These are phyloP conservation scores for Eucalyptus brandiana DNA, from an alignment of 345 rosid species.

Conservation along the genomic window DNA sequence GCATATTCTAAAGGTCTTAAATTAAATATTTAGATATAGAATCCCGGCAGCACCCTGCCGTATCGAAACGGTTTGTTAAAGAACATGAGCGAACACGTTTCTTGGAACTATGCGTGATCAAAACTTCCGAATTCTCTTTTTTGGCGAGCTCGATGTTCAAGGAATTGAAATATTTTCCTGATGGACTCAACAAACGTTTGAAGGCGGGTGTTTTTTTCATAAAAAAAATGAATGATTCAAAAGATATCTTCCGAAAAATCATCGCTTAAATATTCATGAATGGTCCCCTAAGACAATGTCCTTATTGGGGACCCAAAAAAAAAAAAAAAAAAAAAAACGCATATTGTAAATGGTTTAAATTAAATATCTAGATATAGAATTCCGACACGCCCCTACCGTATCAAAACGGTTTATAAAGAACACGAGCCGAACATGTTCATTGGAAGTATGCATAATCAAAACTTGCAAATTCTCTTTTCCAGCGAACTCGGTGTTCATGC, in stretches of 20 bases:
- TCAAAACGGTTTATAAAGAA: background rate
- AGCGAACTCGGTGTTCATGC: background rate
- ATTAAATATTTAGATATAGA: background rate
- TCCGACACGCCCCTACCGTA: rapidly evolving
- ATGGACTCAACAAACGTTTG: background rate
- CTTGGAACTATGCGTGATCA: background rate
- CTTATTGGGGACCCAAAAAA: rapidly evolving
- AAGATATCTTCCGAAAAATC: background rate
- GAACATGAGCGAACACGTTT: background rate
- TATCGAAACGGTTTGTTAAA: background rate
- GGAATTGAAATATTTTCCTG: background rate
- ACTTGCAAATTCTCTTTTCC: background rate
- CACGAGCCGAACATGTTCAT: background rate
- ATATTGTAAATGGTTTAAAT: too few species aligned
- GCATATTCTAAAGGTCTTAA: background rate
- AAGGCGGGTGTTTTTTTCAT: background rate
- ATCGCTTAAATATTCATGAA: background rate
- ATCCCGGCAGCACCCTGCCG: background rate
- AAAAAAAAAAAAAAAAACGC: rapidly evolving
- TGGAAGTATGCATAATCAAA: background rate
- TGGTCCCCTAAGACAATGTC: background rate
- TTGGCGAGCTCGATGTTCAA: background rate
- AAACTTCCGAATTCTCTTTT: background rate
- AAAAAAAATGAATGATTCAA: background rate
- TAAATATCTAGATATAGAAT: background rate